Evolutionary conservation across 106 monocot species (phyloP).

Genomic region (Xerophyta viscosa): DNA sequence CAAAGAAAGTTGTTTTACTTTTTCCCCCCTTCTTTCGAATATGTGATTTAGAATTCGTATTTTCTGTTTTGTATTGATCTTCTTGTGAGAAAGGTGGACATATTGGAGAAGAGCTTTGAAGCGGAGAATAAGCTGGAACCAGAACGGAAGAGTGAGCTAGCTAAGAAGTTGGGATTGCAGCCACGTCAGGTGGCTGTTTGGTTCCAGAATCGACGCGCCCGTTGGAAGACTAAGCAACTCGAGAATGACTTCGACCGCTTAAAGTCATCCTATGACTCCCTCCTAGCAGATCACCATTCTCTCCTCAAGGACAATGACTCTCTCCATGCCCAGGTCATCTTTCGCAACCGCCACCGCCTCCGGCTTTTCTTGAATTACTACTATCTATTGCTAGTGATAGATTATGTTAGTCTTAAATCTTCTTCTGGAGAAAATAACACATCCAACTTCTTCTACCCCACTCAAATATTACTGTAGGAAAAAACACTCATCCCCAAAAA

Average conservation of each 20-base stretch:
- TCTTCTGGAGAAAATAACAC: too few relatives aligned
- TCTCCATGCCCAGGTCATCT: slow-evolving; percentile 6
- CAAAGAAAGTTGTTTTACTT: too few relatives aligned
- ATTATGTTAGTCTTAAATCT: too few relatives aligned
- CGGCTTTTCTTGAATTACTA: too few relatives aligned
- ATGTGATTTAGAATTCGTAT: neutral
- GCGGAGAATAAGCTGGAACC: slow-evolving; percentile 35
- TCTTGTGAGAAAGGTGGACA: slow-evolving; percentile 12
- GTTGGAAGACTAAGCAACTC: slow-evolving; percentile 18
- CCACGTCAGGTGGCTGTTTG: slow-evolving; percentile 36
- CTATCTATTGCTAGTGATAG: neutral
- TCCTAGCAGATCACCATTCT: slow-evolving; percentile 5
- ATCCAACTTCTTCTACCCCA: too few relatives aligned
- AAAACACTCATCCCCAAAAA: too few relatives aligned
- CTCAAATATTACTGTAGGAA: too few relatives aligned
- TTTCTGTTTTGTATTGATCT: neutral
- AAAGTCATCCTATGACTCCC: slow-evolving; percentile 16
- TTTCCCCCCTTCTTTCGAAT: neutral
- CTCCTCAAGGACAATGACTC: slow-evolving; percentile 10
- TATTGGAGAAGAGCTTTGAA: slow-evolving; percentile 32
- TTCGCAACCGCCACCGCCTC: too few relatives aligned
- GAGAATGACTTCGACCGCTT: slow-evolving; percentile 27
- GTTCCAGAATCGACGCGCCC: slow-evolving; percentile 17
- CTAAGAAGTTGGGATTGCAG: slow-evolving; percentile 29
- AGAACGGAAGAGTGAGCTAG: slow-evolving; percentile 28